Evolutionary conservation across 345 rosid species (phyloP).

Genomic region (Cardamine chenopodiifolia): DNA sequence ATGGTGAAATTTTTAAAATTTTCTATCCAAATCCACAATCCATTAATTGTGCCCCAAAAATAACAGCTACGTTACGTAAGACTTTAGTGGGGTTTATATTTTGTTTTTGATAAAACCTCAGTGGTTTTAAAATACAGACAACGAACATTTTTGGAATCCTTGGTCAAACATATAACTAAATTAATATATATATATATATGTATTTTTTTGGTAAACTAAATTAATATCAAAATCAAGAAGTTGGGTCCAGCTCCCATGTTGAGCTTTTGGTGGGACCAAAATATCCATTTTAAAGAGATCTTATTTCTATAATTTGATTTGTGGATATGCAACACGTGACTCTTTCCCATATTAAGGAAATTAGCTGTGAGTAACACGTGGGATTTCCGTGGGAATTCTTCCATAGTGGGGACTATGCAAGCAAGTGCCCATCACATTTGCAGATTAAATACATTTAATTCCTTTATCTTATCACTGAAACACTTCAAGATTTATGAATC

Average conservation of each 20-base stretch:
- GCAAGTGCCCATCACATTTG: conserved; percentile 2
- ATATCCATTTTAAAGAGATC: conserved; percentile 4
- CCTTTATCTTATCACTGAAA: not conserved
- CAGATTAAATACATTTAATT: not conserved
- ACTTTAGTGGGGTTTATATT: not conserved
- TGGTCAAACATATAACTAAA: conserved; percentile 10
- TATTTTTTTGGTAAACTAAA: too few relatives aligned
- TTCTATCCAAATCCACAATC: not conserved
- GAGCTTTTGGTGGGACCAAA: conserved; percentile 21
- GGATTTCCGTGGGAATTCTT: conserved; percentile 37
- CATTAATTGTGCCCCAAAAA: not conserved
- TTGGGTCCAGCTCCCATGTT: conserved; percentile 6
- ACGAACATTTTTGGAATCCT: conserved; percentile 2
- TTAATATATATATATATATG: too few relatives aligned
- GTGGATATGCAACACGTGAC: conserved; percentile 38
- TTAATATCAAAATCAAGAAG: conserved; percentile 2
- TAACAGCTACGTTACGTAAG: not conserved
- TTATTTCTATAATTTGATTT: conserved; percentile 11
- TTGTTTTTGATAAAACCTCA: not conserved
- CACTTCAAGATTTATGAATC: not conserved
- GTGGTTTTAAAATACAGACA: not conserved
- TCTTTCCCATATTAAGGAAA: conserved; percentile 27
- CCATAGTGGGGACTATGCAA: not conserved
- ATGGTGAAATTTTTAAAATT: not conserved
- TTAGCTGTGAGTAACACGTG: conserved; percentile 38